phyloP scores from a whole-genome alignment of 495 filamentous ascomycete genomes.

The Sabuloglossum arenarium region DNA sequence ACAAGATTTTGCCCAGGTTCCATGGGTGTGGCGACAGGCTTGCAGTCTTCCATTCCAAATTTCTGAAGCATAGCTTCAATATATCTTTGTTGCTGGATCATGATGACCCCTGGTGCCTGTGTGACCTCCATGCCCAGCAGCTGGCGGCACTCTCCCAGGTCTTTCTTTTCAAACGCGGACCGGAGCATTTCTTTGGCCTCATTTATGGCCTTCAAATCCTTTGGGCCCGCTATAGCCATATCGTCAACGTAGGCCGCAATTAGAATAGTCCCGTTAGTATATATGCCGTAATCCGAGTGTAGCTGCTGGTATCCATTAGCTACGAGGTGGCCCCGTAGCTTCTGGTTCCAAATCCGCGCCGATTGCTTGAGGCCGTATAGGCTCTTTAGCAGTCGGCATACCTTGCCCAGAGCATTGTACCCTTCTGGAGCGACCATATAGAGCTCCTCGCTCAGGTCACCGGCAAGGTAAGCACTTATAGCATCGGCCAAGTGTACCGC shows the following conservation, averaged over 20 bases:
- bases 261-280: background rate
- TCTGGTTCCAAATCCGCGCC: background rate
- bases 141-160: background rate
- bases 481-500: slow-evolving; percentile 15
- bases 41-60: background rate
- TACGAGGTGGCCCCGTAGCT: background rate
- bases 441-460: slow-evolving; percentile 10
- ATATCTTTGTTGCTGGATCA: background rate
- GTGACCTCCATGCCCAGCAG: background rate
- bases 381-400: background rate
- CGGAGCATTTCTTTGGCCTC: background rate
- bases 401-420: background rate
- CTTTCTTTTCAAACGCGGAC: background rate
- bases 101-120: background rate
- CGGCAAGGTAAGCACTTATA: slow-evolving; percentile 14
- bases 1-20: background rate
- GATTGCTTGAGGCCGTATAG: slow-evolving; percentile 1
- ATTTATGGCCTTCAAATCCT: background rate
- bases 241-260: background rate
- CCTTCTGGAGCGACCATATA: slow-evolving; percentile 12
- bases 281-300: background rate
- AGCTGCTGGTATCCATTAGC: background rate
- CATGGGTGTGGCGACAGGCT: background rate
- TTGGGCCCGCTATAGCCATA: background rate
- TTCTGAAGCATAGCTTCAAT: background rate